Base-by-base conservation (phyloP, 1,139 yeast genomes). In the Lipomyces yarrowii region DNA sequence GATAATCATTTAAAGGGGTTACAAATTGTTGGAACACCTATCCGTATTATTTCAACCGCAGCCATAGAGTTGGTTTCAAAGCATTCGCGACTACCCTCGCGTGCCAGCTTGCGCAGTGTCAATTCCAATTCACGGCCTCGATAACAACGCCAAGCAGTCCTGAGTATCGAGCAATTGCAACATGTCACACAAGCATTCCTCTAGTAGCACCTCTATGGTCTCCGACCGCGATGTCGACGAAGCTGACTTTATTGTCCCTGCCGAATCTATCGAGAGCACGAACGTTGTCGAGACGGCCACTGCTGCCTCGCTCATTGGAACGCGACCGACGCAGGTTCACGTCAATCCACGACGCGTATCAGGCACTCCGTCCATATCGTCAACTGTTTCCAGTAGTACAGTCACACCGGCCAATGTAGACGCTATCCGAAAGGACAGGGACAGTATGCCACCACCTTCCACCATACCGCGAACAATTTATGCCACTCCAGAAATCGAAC, bases 261-360 rank as follows among this genome's bases (percentile, higher is more conserved):
- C 58, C 56, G 64, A 57, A 35, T 58, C 64, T 5, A 33, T 58
- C 32, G 64, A 58, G 42, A 46, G 56, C n/a, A 48, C 61, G 13
- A 57, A 37, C 23, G 60, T 57, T 6, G 57, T 61, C 32, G 60
- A 55, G 10, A 56, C 61, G 35, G 67, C 64, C 26, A 61, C 67
- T 6, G 64, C 63, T 13, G 63, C 67, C 18, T 54, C 67, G 33
- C 37, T 57, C 30, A 8, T 54, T 39, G 65, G 57, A 42, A 32
- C 61, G 39, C 57, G 61, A 21, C 67, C 68, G 15, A 65, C 68
- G 3, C 64, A 63, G 46, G 68, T 65, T 30, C 57, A 53, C 46
- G 68, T 65, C 53, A 63, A 63, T 46, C 57, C 64, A n/a, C 64
- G 66, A 30, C 63, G 68, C 10, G 56, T 59, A n/a, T 65, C 68